These are phyloP conservation scores for Thielaviopsis punctulata DNA, from an alignment of 2,329 filamentous ascomycete species.

Conservation along the genomic window DNA sequence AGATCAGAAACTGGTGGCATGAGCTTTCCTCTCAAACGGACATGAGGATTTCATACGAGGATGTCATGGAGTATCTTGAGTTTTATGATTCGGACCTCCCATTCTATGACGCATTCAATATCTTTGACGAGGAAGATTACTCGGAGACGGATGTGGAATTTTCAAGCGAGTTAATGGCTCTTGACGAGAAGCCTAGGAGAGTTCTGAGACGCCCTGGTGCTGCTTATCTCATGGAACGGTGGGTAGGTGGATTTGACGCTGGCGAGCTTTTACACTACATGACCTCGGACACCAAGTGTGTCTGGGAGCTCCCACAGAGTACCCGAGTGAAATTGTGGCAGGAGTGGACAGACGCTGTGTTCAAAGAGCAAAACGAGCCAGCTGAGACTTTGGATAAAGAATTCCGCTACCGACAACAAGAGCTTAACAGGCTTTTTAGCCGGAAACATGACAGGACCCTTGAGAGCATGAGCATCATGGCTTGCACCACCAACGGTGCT, in stretches of 20 bases:
- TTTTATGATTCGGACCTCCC: constrained; percentile 2
- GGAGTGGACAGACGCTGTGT: constrained; percentile 28
- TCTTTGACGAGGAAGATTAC: not conserved
- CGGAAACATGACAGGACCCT: constrained; percentile 28
- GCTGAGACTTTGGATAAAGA: constrained; percentile 23
- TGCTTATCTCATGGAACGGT: constrained; percentile 36
- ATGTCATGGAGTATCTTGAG: constrained; percentile 9
- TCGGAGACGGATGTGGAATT: not conserved
- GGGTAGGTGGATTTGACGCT: constrained; percentile 29
- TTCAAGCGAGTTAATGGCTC: too few relatives aligned
- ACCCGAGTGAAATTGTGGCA: constrained; percentile 21
- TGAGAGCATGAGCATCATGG: constrained; percentile 41
- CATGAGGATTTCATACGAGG: not conserved
- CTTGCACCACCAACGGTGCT: constrained; percentile 53
- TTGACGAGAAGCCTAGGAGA: too few relatives aligned
- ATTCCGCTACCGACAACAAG: constrained; percentile 26
- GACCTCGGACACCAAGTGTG: constrained; percentile 13
- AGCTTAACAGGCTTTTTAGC: constrained; percentile 26
- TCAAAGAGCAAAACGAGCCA: constrained; percentile 30
- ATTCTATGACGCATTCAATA: not conserved
- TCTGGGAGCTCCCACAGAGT: constrained; percentile 36
- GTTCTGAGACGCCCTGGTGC: too few relatives aligned
- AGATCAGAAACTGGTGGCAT: not conserved
- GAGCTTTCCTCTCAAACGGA: not conserved
- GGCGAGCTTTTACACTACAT: constrained; percentile 24